Percentiles rank a stretch among this genome's conserved stretches.
Evolutionary conservation across 345 rosid species (phyloP).

Genomic region (Zanthoxylum bungeanum): DNA sequence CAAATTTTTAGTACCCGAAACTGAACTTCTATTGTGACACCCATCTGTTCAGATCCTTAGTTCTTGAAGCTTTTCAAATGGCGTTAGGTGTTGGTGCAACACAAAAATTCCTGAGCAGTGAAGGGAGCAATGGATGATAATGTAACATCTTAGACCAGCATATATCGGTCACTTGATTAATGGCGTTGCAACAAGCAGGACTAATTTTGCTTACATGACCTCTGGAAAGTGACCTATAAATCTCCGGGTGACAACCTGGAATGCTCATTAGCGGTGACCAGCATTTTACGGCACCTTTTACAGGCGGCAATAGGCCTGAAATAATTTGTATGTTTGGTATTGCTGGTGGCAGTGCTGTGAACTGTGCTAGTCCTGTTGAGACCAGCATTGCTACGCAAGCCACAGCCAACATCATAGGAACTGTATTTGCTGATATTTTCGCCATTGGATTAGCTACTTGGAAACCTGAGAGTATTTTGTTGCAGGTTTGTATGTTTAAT

Average conservation of each 20-base stretch:
- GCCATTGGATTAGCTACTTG: too few relatives aligned
- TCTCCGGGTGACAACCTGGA: too few relatives aligned
- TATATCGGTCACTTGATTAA: background rate
- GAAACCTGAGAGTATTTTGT: too few relatives aligned
- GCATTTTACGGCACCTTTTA: constrained; percentile 1
- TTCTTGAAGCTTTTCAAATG: too few relatives aligned
- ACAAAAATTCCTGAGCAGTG: background rate
- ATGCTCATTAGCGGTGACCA: background rate
- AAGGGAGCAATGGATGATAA: background rate
- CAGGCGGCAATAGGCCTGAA: background rate
- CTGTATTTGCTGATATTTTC: background rate
- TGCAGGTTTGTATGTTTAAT: too few relatives aligned
- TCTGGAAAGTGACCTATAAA: background rate
- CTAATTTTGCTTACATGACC: background rate
- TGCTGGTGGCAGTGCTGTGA: too few relatives aligned
- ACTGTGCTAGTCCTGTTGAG: background rate
- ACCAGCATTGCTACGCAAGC: background rate
- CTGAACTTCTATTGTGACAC: too few relatives aligned
- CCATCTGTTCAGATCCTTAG: too few relatives aligned
- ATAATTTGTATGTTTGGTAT: too few relatives aligned
- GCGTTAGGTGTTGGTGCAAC: too few relatives aligned
- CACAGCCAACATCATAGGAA: background rate
- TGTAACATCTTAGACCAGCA: too few relatives aligned
- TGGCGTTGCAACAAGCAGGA: constrained; percentile 1
- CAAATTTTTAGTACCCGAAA: too few relatives aligned